Conservation (phyloP, 768 basidiomycete species). For the Lentinula aciculospora region DNA sequence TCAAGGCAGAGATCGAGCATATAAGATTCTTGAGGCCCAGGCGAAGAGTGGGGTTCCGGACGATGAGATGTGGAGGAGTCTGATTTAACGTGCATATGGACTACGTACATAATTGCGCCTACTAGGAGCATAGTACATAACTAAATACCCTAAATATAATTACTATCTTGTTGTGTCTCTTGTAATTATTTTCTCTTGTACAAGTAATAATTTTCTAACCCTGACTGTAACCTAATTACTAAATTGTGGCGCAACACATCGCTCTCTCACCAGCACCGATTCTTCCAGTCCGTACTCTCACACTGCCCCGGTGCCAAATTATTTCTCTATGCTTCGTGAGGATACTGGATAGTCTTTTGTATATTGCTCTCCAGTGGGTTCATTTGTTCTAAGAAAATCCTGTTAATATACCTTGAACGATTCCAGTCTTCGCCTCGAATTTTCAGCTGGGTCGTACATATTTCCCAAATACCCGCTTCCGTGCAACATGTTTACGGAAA, state of each 20-base stretch:
- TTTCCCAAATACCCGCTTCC: neutral
- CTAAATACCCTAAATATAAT: neutral
- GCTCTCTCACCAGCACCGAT: slow-evolving; percentile 1
- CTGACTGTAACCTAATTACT: no score
- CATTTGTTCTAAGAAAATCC: neutral
- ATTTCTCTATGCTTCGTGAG: no score
- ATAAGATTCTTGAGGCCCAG: slow-evolving; percentile 35
- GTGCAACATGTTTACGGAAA: neutral
- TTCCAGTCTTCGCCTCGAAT: neutral
- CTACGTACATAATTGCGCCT: no score
- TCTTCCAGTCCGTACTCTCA: neutral
- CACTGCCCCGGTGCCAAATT: neutral
- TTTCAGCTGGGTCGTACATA: no score
- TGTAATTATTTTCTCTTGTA: no score
- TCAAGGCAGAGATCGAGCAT: slow-evolving; percentile 31
- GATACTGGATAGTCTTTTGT: neutral
- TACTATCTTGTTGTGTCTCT: neutral
- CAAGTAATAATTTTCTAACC: no score
- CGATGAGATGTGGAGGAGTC: slow-evolving; percentile 50
- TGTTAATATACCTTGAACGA: neutral
- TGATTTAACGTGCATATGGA: slow-evolving; percentile 18
- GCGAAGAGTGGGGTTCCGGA: slow-evolving; percentile 40
- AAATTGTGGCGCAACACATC: neutral
- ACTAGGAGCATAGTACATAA: neutral
- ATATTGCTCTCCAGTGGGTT: neutral